Base-by-base conservation (phyloP, 768 basidiomycete genomes). In the Psilocybe sp. region DNA sequence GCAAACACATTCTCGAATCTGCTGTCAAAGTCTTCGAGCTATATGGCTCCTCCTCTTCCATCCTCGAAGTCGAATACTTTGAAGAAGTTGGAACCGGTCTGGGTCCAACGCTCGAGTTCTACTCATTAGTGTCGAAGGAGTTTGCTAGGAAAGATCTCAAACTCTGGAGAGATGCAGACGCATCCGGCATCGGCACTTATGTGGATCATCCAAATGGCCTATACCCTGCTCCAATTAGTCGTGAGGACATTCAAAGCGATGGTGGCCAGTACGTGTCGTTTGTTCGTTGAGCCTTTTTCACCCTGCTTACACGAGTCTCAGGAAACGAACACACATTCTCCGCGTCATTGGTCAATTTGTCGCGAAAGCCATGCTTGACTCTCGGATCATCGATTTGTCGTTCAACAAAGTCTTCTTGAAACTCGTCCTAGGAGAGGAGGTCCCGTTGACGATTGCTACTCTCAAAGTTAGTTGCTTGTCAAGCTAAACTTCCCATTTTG, bases 11-110 rank as follows among this genome's bases (percentile, higher is more conserved):
- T 23, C 78, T 99, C 16, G 96, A 98, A 66, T 96, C 94, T 15
- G 94, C 93, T 1, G 86, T 95, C 62, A 98, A 98, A 68, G 92
- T 95, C 8, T 92, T 99, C 56, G 94, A 96, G 63, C 81, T 98
- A 44, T 99, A 98, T 59, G 97, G 97, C 1, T 91, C 92, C 0
- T 93, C 92, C 2, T 90, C 89, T 4, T 93, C 93, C 0, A 84
- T 98, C 16, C 79, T 99, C 37, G 97, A 99, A 65, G 93, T 98
- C 44, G 95, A 99, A 71, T 98, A 98, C 71, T 98, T 98, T 61
- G 93, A 97, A 62, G 97, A 99, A 74, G 95, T 98, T 42, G 97
- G 97, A 15, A 98, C 96, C 7, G 97, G 97, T 15, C 74, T 99
- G 10, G 97, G 97, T 2, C 97, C 97, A 6, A 98, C 97, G 19